These are phyloP conservation scores for Aspergillus sp. DNA, from an alignment of 2,329 filamentous ascomycete genomes.

Conservation along the genomic window DNA sequence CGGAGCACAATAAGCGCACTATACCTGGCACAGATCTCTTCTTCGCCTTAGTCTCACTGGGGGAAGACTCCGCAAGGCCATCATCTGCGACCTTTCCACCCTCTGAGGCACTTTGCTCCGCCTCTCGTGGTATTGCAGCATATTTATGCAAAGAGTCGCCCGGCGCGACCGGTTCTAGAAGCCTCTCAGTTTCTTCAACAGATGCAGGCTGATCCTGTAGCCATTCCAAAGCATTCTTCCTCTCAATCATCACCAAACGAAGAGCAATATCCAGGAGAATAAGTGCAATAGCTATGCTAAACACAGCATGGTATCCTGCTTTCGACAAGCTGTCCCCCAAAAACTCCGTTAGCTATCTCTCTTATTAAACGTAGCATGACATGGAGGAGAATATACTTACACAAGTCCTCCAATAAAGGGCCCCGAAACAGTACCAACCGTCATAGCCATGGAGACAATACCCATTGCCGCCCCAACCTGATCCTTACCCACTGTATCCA, in stretches of 20 bases:
- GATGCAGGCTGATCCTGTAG: background rate
- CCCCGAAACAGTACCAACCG: constrained; percentile 60
- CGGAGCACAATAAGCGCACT: constrained; percentile 43
- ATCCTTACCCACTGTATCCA: constrained; percentile 62
- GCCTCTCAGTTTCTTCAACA: constrained; percentile 3
- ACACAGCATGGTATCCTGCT: constrained; percentile 37
- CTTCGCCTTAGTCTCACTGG: constrained; percentile 5
- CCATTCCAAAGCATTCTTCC: constrained; percentile 23
- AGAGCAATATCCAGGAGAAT: constrained; percentile 63
- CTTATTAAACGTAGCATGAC: background rate
- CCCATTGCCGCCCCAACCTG: constrained; percentile 66
- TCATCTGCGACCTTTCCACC: background rate
- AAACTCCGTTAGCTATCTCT: background rate
- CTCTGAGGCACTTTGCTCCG: background rate
- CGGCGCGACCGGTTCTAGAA: constrained; percentile 13
- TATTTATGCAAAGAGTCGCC: background rate
- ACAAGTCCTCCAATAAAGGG: constrained; percentile 64
- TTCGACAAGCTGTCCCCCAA: constrained; percentile 26
- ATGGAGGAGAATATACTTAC: constrained; percentile 41
- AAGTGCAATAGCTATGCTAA: constrained; percentile 48
- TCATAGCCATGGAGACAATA: constrained; percentile 56
- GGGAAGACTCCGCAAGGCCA: constrained; percentile 15
- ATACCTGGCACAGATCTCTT: constrained; percentile 25
- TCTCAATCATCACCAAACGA: constrained; percentile 63
- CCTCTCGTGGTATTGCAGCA: background rate